A percentile compares a stretch with the other conserved stretches of the same genome.
Conservation (phyloP, 768 basidiomycete species). For the Rubroboletus pulcherrimus region DNA sequence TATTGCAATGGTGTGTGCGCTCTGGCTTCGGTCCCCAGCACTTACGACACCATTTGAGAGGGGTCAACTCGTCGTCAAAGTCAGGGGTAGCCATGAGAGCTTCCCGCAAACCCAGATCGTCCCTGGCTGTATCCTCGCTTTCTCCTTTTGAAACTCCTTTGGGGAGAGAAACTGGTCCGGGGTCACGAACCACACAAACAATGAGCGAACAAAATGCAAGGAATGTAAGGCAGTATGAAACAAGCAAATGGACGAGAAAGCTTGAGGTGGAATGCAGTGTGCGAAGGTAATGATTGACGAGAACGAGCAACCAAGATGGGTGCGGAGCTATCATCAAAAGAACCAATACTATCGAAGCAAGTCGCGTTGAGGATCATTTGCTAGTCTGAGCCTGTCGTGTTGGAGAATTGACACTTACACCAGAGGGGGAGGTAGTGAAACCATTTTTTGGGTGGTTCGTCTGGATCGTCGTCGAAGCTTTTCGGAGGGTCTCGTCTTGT, state of each 20-base stretch:
- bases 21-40: slow-evolving; percentile 81
- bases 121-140: slow-evolving; percentile 31
- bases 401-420: slow-evolving; percentile 35
- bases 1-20: slow-evolving; percentile 72
- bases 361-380: slow-evolving; percentile 1
- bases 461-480: slow-evolving; percentile 29
- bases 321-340: slow-evolving; percentile 66
- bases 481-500: slow-evolving; percentile 9
- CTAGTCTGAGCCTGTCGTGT: not conserved
- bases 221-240: slow-evolving; percentile 64
- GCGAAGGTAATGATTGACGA: slow-evolving; percentile 63
- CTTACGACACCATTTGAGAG: slow-evolving; percentile 71
- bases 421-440: slow-evolving; percentile 55
- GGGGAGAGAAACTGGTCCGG: slow-evolving; percentile 50
- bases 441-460: slow-evolving; percentile 45
- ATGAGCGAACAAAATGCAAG: slow-evolving; percentile 70
- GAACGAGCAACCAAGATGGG: slow-evolving; percentile 65
- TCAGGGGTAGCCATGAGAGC: slow-evolving; percentile 51
- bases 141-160: slow-evolving; percentile 23
- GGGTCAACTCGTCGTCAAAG: slow-evolving; percentile 52
- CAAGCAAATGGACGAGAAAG: slow-evolving; percentile 53
- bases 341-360: slow-evolving; percentile 39
- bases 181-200: slow-evolving; percentile 68
- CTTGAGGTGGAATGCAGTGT: slow-evolving; percentile 44
- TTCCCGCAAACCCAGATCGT: slow-evolving; percentile 51